Evolutionary conservation across 805 yeast species (phyloP), one percentile per base, ranked within the genome.

Genomic region (Kazachstania viticola): DNA sequence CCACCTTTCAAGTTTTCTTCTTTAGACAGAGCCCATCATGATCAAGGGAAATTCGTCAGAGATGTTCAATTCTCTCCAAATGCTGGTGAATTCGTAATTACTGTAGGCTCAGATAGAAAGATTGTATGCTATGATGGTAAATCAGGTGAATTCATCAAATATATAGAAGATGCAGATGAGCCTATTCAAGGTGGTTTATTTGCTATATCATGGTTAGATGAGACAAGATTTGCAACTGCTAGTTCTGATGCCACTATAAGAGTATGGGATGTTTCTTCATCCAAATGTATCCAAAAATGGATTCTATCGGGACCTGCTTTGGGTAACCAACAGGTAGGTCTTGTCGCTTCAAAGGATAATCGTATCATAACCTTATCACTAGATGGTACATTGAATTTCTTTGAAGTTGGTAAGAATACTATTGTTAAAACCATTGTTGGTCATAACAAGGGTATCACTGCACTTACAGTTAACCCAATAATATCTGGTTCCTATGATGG

Each of bases 1-100:
- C 95, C 96, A 3, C 98, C 98, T 0, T 91, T 87, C 67, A 82
- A 82, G 53, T 91, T 88, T 50, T 65, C 71, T 27, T 67, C 71
- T 27, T 73, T 87, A 47, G 71, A 75, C 29, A 67, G 93, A 44
- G 79, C 75, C 4, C 64, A 75, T 42, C 96, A 88, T 55, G 61
- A 73, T 13, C 52, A 45, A 32, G 60, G 60, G 6, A 84, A 81
- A 49, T 79, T 83, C 39, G 73, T 83, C 17, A 69, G 84, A 42
- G 95, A 77, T 46, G 91, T 84, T 7, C 69, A 72, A 42, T 91
- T 76, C 52, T 75, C 94, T 4, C 84, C 87, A 15, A 79, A 76
- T 45, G 24, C 41, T 5, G 97, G 96, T 15, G 68, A 69, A 33
- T 43, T 39, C 30, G 67, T 82, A 9, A 78, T 78, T 8, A 72